Evolutionary conservation across 306 rosid genomes (phyloP).

Genomic region (Leucaena leucocephala): DNA sequence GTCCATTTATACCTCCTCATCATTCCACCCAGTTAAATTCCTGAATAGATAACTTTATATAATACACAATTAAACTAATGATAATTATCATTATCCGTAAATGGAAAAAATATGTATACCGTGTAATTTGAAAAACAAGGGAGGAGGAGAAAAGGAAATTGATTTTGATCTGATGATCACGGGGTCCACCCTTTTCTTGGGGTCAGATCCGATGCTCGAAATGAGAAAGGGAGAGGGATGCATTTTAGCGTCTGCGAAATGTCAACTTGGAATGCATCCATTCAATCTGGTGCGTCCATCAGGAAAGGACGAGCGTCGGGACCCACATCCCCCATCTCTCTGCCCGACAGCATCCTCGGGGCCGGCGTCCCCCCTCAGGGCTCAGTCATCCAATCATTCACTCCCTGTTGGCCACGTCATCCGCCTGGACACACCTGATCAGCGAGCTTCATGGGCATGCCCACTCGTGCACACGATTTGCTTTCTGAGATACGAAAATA

Average conservation of each 20-base stretch:
- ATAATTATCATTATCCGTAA: too few relatives aligned
- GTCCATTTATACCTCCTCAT: too few relatives aligned
- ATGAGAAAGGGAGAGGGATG: not conserved
- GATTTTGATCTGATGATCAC: not conserved
- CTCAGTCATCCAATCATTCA: slow-evolving; percentile 11
- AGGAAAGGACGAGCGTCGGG: slow-evolving; percentile 38
- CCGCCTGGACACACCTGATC: slow-evolving; percentile 38
- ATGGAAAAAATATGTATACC: too few relatives aligned
- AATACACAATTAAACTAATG: too few relatives aligned
- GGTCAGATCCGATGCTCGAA: slow-evolving; percentile 43
- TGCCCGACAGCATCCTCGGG: slow-evolving; percentile 42
- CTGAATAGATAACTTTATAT: too few relatives aligned
- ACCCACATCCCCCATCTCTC: slow-evolving; percentile 19
- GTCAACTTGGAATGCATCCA: slow-evolving; percentile 35
- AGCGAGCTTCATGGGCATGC: slow-evolving; percentile 26
- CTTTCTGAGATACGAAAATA: not conserved
- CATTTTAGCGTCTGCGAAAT: slow-evolving; percentile 11
- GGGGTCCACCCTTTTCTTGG: slow-evolving; percentile 16
- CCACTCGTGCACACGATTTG: slow-evolving; percentile 24
- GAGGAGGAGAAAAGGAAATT: slow-evolving; percentile 4
- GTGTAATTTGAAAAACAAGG: too few relatives aligned
- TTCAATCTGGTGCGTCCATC: slow-evolving; percentile 33
- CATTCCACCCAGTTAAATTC: too few relatives aligned
- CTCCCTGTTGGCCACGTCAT: slow-evolving; percentile 22
- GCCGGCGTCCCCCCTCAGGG: not conserved